Conservation (phyloP, 2,329 filamentous ascomycete genomes). For the Fusarium clavum region DNA sequence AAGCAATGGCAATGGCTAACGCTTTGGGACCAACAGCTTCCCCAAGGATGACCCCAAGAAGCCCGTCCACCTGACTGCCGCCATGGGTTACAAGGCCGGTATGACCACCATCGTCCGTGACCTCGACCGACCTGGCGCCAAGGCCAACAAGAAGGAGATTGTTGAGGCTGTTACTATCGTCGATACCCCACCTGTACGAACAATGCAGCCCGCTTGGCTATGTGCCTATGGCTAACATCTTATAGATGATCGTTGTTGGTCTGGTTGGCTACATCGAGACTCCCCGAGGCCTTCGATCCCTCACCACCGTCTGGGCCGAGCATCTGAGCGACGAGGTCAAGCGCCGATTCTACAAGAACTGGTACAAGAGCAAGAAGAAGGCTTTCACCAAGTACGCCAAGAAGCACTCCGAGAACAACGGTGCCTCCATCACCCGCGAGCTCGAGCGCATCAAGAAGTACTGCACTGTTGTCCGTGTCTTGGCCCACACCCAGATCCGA, state of each 20-base stretch:
- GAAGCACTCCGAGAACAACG: constrained; percentile 96
- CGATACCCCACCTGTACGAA: constrained; percentile 94
- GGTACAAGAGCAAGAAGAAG: constrained; percentile 99
- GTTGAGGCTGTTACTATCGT: constrained; percentile 89
- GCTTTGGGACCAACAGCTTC: constrained; percentile 73
- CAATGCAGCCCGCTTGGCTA: constrained; percentile 84
- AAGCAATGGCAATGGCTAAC: constrained; percentile 42
- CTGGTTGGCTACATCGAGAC: constrained; percentile 99
- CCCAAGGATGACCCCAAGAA: constrained; percentile 99
- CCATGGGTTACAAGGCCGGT: constrained; percentile 99
- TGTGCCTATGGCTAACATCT: constrained; percentile 79
- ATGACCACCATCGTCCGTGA: constrained; percentile 99
- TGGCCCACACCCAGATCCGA: constrained; percentile 99
- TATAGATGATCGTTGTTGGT: constrained; percentile 99
- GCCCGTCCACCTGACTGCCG: constrained; percentile 96
- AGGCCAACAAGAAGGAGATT: constrained; percentile 99
- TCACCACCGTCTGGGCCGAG: constrained; percentile 99
- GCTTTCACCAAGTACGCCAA: constrained; percentile 99
- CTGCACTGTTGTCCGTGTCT: constrained; percentile 98
- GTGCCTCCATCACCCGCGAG: constrained; percentile 92
- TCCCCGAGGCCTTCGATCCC: constrained; percentile 97
- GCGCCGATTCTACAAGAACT: constrained; percentile 99
- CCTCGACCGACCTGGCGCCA: constrained; percentile 98
- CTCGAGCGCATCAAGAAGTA: constrained; percentile 99
- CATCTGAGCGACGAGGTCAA: constrained; percentile 98